Percentiles rank a stretch among this genome's conserved stretches.
Evolutionary conservation across 441 rosid species (phyloP).

Genomic region (Sinapis alba): DNA sequence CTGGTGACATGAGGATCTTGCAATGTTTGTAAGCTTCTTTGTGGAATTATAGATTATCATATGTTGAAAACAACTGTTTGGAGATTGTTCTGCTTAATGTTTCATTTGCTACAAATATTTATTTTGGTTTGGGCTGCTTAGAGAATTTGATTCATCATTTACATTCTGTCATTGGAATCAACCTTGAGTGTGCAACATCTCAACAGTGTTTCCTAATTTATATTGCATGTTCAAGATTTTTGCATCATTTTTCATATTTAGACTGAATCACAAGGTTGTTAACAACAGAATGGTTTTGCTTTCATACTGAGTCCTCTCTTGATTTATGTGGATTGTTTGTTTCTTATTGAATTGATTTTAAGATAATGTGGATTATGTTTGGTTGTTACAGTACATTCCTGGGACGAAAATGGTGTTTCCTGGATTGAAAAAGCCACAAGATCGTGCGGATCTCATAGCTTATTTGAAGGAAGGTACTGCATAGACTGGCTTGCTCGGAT

Average conservation of each 20-base stretch:
- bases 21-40: background rate
- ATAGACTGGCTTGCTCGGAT: slow-evolving; percentile 12
- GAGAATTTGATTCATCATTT: background rate
- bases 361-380: background rate
- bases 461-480: slow-evolving; percentile 61
- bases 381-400: slow-evolving; percentile 52
- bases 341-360: background rate
- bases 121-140: background rate
- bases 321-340: background rate
- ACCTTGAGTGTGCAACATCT: background rate
- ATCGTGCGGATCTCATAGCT: slow-evolving; percentile 61
- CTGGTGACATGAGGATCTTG: background rate
- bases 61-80: background rate
- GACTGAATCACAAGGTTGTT: background rate
- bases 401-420: slow-evolving; percentile 72
- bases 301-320: background rate
- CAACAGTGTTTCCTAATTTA: background rate
- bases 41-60: background rate
- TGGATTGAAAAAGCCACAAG: slow-evolving; percentile 68
- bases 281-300: background rate
- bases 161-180: background rate
- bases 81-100: background rate
- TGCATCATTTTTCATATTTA: background rate
- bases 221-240: background rate
- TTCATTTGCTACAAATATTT: background rate